Base-by-base conservation (phyloP, 768 basidiomycete genomes). In the Leccinum incarnatum region DNA sequence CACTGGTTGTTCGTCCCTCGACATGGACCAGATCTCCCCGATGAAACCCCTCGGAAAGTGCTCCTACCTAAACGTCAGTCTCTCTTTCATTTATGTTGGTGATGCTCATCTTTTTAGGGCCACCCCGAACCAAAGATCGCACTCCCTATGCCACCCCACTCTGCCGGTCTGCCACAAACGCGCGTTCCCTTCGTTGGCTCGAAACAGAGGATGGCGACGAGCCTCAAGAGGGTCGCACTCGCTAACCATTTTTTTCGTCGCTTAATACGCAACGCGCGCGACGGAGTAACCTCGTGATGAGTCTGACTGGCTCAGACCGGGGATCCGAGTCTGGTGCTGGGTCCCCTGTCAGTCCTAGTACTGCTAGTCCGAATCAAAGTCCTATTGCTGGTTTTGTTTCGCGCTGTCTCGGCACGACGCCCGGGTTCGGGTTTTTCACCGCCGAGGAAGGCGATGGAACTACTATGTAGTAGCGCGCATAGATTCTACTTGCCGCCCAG, bases 121-220 rank as follows among this genome's bases (percentile, higher is more conserved):
- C 25, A 27, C 25, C 25, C 25, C 5, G 25, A 5, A 27, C 25
- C 25, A 27, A 27, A 27, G 5, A 27, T 27, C 25, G 6, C 25
- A n/a, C 60, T 67, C 6, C 69, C 69, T 1, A 51, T 60, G 4
- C 60, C 64, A 6, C 67, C 67, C 72, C 67, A 63, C 29, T 63
- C 72, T 19, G 63, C 68, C 8, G 58, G 66, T 17, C 66, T 66
- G 34, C 57, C 62, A 1, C 56, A 14, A 3, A 65, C 70, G 0
- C 56, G 30, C 1, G 77, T 83, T 17, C 81, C 83, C 1, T 80
- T 81, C 2, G 77, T 81, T 83, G 82, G 83, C 71, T 78, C 55
- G 74, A 79, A 58, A 71, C 72, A 6, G 48, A 49, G 3, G 81
- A 19, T 23, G 73, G 72, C 15, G 58, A 51, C 3, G 45, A 58